Evolutionary conservation across 2,329 filamentous ascomycete species (phyloP), one percentile per base, ranked within the genome.

Genomic region (Penicillium sp.): DNA sequence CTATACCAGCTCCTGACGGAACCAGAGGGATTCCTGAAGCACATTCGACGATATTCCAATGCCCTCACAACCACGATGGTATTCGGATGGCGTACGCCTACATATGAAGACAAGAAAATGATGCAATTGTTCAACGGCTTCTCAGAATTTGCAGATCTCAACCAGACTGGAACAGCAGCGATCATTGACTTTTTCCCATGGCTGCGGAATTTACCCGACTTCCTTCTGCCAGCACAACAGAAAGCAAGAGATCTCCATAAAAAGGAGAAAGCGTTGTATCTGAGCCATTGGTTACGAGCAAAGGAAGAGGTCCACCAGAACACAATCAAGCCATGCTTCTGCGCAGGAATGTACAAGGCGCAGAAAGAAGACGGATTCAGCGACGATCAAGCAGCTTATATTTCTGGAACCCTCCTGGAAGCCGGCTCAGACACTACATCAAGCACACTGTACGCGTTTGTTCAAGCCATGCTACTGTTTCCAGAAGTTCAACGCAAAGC

Each of bases 401-500:
- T 70, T 14, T 58, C 58, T 0, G 70, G 69, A 1, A 67, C 64
- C 0, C 55, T 71, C 1, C 58, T 71, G 0, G 79, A 79, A 28
- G 80, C 78, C 11, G 76, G 80, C 28, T 80, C 73, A 5, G 80
- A 82, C 57, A 82, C 80, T 0, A 81, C 79, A 0, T 75, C 78
- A 0, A 77, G 74, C 14, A 79, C 77, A 0, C 69, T 82, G 19
- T 78, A 77, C 56, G 75, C 73, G 16, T 80, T 76, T 68, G 77
- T 84, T 60, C 55, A 82, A 60, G 65, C 83, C 53, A 56, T 84
- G 69, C 55, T 77, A 68, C 57, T 79, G 56, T 78, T 78, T 57
- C 79, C 79, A 0, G 71, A 77, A 7, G 71, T 73, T 0, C 72
- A 80, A 11, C 51, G 56, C 3, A 73, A 74, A 31, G 76, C 76